Evolutionary conservation across 176 grass and related monocot species (phyloP).

Genomic region (Triticum dicoccoides): DNA sequence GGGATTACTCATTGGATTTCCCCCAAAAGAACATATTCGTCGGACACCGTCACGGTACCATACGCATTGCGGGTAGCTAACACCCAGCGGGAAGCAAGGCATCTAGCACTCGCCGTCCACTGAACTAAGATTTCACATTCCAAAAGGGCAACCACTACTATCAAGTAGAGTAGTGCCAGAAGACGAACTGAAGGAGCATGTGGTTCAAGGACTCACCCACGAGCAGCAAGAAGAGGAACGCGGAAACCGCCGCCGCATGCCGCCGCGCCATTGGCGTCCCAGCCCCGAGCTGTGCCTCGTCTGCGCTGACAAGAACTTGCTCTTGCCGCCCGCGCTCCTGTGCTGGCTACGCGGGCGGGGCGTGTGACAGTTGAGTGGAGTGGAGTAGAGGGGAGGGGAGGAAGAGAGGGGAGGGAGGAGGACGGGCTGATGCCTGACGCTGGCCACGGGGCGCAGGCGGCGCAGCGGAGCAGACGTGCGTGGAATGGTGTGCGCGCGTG

Average conservation of each 20-base stretch:
- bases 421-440: constrained; percentile 2
- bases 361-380: constrained; percentile 11
- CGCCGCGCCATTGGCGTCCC: constrained; percentile 31
- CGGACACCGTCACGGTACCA: not conserved
- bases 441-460: constrained; percentile 12
- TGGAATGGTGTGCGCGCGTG: constrained; percentile 27
- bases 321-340: not conserved
- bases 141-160: not conserved
- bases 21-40: constrained; percentile 2
- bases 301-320: not conserved
- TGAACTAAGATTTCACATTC: not conserved
- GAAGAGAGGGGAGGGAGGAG: not conserved
- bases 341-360: not conserved
- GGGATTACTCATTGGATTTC: not conserved
- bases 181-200: not conserved
- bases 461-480: constrained; percentile 7
- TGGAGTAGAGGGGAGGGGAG: not conserved
- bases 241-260: constrained; percentile 5
- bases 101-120: not conserved
- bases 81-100: constrained; percentile 28
- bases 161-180: not conserved
- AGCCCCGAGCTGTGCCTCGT: not conserved
- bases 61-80: not conserved
- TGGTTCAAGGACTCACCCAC: constrained; percentile 33
- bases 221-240: constrained; percentile 39